Percentiles rank a stretch among this genome's conserved stretches.
phyloP scores from a whole-genome alignment of 768 basidiomycete genomes.

The Vararia minispora region DNA sequence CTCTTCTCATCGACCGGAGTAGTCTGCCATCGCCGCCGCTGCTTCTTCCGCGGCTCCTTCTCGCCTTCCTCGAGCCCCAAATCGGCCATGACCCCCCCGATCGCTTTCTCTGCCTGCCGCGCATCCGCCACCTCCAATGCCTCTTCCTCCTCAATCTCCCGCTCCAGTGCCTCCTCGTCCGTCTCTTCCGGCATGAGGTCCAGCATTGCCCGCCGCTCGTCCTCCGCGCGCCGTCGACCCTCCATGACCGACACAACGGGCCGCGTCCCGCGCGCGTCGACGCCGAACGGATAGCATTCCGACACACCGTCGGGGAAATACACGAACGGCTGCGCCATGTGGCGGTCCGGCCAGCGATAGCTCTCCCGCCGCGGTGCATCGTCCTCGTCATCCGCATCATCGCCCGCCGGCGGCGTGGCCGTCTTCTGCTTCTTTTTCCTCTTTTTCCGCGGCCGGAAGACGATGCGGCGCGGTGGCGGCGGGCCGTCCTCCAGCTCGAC shows the following conservation, averaged over 20 bases:
- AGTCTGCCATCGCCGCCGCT: too few species aligned
- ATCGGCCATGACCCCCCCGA: slow-evolving; percentile 30
- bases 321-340: slow-evolving; percentile 26
- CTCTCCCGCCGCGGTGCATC: neutral
- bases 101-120: slow-evolving; percentile 22
- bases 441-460: slow-evolving; percentile 1
- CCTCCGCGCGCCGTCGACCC: neutral
- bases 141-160: slow-evolving; percentile 33
- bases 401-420: slow-evolving; percentile 4
- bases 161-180: slow-evolving; percentile 26
- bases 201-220: neutral
- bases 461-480: too few species aligned
- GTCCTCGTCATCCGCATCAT: slow-evolving; percentile 8
- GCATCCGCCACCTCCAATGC: slow-evolving; percentile 28
- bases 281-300: slow-evolving; percentile 12
- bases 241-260: slow-evolving; percentile 9
- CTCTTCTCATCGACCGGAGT: too few species aligned
- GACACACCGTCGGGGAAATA: slow-evolving; percentile 18
- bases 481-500: slow-evolving; percentile 10
- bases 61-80: slow-evolving; percentile 7
- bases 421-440: slow-evolving; percentile 7
- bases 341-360: slow-evolving; percentile 16
- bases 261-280: slow-evolving; percentile 18
- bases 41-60: neutral
- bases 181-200: slow-evolving; percentile 20